Evolutionary conservation across 768 basidiomycete genomes (phyloP).

Genomic region (Xerocomellus chrysenteron): DNA sequence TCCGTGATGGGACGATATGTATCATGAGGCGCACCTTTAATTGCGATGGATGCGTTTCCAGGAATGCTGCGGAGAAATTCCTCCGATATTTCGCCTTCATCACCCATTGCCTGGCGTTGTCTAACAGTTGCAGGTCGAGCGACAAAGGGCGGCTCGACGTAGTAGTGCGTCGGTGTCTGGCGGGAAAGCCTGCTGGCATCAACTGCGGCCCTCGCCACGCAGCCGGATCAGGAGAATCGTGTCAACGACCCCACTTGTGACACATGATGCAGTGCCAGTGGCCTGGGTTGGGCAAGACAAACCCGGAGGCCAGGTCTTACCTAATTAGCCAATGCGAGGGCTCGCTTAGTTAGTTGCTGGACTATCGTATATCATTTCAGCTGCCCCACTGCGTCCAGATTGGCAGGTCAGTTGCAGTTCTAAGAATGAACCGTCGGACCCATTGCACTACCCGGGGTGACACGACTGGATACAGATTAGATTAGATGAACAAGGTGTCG

Average conservation of each 20-base stretch:
- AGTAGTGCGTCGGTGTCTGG: background rate
- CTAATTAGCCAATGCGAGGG: too few species aligned
- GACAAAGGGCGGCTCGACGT: background rate
- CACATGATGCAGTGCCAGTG: too few species aligned
- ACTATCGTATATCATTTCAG: too few species aligned
- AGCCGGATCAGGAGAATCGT: too few species aligned
- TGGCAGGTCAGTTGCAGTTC: constrained; percentile 3
- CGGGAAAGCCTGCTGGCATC: too few species aligned
- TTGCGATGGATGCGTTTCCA: constrained; percentile 21
- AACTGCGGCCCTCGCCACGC: background rate
- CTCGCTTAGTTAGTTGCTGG: too few species aligned
- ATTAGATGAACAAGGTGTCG: constrained; percentile 2
- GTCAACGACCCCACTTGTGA: too few species aligned
- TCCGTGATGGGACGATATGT: background rate
- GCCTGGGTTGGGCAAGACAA: too few species aligned
- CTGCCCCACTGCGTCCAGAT: background rate
- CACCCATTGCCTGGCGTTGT: background rate
- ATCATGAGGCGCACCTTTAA: constrained; percentile 22
- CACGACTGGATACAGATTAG: constrained; percentile 5
- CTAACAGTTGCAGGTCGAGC: background rate
- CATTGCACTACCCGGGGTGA: background rate
- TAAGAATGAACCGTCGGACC: background rate
- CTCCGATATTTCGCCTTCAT: background rate
- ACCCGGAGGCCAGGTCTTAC: too few species aligned
- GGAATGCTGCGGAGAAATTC: background rate